A percentile compares a stretch with the other conserved stretches of the same genome.
Conservation (phyloP, 306 rosid genomes). For the Biancaea sappan region DNA sequence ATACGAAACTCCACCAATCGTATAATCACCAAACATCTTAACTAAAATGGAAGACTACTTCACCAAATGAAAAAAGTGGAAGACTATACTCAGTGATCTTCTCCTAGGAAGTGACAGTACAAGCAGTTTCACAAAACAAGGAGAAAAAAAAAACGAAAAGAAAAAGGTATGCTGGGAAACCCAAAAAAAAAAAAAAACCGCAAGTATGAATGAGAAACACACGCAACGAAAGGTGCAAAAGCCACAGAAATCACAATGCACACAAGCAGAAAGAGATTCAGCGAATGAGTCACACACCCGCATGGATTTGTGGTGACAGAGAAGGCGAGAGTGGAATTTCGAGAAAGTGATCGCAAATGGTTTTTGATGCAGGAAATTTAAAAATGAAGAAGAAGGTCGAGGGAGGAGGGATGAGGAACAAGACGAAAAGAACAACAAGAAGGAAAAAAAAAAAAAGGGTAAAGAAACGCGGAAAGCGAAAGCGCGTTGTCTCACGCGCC, state of each 20-base stretch:
- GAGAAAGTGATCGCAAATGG: background rate
- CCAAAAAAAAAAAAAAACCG: background rate
- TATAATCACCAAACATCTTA: background rate
- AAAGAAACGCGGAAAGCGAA: background rate
- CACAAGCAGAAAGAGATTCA: background rate
- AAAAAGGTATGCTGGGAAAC: background rate
- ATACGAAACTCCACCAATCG: background rate
- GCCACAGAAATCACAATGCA: conserved; percentile 23
- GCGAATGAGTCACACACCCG: conserved; percentile 27
- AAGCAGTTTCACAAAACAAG: background rate
- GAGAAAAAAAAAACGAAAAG: background rate
- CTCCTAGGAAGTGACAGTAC: background rate
- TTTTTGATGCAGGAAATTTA: background rate
- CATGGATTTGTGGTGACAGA: conserved; percentile 22
- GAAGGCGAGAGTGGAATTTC: conserved; percentile 9
- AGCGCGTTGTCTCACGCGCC: conserved; percentile 29
- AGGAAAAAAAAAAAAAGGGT: background rate
- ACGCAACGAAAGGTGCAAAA: conserved; percentile 18
- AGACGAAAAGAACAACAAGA: background rate
- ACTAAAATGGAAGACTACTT: background rate
- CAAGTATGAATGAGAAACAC: background rate
- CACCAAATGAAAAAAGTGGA: background rate
- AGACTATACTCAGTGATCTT: background rate
- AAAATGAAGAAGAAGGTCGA: background rate
- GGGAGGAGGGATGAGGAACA: background rate